Base-by-base conservation (phyloP, 495 filamentous ascomycete species). In the Hyaloscypha hepaticicola region DNA sequence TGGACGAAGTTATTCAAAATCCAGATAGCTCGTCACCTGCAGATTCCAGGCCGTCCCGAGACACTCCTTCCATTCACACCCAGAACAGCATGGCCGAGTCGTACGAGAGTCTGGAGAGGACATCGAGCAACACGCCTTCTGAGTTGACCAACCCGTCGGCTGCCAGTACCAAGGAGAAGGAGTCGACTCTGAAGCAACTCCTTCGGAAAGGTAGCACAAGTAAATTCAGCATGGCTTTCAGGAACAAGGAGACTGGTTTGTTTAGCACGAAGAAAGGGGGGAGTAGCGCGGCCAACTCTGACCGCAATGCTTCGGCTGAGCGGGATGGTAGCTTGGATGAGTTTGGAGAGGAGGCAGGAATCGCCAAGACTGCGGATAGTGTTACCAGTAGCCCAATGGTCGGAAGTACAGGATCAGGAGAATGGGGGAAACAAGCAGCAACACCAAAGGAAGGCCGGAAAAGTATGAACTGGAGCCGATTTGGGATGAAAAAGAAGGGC, bases 181-280 rank as follows among this genome's bases (percentile, higher is more conserved):
- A 87, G 29, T 83, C 67, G n/a, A 66, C 71, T 9, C 84, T 88
- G 66, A 83, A 87, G 64, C 89, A 91, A 71, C 84, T 93, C 64
- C 87, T 90, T 25, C 87, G 90, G 55, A 93, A 93, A 72, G 84
- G 89, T 61, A 90, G 87, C 75, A 90, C 89, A 22, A 85, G 87
- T 73, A 93, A 92, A 74, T 92, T 92, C 75, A 88, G 86, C 70
- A 76, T 87, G 25, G 83, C 87, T 67, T 77, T 82, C 16, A 87
- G 90, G 67, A 83, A 85, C 56, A 86, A 88, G 61, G 84, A 82
- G 25, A 79, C 82, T 21, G 49, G 50, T 38, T 56, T 68, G 19
- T 65, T 66, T 49, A 49, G 66, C 21, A 49, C 34, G 25, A 70
- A 73, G 38, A 67, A 69, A 62, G 61, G 24, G 14, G 34, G 52